phyloP scores from a whole-genome alignment of 495 filamentous ascomycete species.

The Cercophora newfieldiana region DNA sequence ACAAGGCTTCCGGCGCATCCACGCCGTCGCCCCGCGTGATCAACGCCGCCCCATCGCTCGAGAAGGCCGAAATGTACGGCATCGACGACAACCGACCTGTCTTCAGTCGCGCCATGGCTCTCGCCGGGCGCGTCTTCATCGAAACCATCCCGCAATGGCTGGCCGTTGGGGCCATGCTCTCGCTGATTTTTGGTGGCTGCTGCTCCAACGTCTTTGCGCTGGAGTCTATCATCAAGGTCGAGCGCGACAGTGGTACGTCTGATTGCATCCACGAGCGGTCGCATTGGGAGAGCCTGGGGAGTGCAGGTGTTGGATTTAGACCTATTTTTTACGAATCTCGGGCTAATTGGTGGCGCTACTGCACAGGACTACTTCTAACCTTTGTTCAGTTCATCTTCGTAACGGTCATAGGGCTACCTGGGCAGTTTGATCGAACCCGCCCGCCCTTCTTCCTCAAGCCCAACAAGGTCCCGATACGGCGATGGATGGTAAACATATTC shows the following conservation, averaged over 20 bases:
- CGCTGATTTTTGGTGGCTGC: conserved; percentile 93
- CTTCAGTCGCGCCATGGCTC: conserved; percentile 53
- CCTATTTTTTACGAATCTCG: background rate
- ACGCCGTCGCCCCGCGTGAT: conserved; percentile 50
- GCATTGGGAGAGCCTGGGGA: background rate
- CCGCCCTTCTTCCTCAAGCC: conserved; percentile 68
- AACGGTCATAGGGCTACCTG: conserved; percentile 72
- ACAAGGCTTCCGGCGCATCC: conserved; percentile 31
- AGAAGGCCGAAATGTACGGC: conserved; percentile 57
- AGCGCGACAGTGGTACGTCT: conserved; percentile 59
- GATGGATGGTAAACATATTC: conserved; percentile 85
- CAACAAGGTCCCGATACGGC: conserved; percentile 77
- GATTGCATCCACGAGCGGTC: background rate
- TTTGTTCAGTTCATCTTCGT: conserved; percentile 92
- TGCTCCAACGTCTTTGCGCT: conserved; percentile 98
- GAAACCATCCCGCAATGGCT: conserved; percentile 69
- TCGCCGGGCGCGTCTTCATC: conserved; percentile 56
- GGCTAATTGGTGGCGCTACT: conserved; percentile 19
- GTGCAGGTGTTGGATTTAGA: background rate
- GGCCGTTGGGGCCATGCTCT: conserved; percentile 68
- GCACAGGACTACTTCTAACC: conserved; percentile 79
- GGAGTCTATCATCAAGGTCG: conserved; percentile 90
- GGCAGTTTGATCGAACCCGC: conserved; percentile 60
- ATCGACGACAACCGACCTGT: conserved; percentile 56
- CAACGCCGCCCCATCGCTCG: conserved; percentile 55